Conservation (phyloP, 306 rosid species). For the Heteromeles arbutifolia region DNA sequence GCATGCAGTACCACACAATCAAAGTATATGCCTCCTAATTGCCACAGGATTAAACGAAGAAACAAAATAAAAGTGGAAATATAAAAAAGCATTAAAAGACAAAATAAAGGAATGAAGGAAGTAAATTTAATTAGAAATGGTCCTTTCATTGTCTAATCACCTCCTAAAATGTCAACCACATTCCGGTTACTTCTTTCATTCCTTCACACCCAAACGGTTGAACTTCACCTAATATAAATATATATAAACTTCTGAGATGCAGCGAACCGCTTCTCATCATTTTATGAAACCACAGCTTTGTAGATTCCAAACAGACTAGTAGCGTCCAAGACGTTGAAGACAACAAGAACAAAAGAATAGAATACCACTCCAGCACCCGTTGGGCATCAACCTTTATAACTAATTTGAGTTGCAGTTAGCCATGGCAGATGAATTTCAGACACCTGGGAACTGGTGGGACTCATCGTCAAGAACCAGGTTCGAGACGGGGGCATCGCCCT, state of each 20-base stretch:
- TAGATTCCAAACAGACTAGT: constrained; percentile 4
- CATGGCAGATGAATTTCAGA: constrained; percentile 88
- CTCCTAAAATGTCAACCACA: constrained; percentile 61
- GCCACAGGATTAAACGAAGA: neutral
- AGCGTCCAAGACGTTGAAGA: neutral
- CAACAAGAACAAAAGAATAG: neutral
- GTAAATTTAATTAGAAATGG: constrained; percentile 11
- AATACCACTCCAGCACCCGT: neutral
- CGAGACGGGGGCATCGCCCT: constrained; percentile 65
- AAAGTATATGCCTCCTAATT: neutral
- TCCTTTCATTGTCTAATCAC: constrained; percentile 60
- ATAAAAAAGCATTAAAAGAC: constrained; percentile 1
- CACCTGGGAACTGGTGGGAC: constrained; percentile 90
- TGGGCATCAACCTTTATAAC: neutral
- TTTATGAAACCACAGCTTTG: constrained; percentile 26
- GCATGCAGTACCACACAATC: too few species aligned
- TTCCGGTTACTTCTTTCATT: constrained; percentile 32
- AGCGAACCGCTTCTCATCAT: constrained; percentile 60
- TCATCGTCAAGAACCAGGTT: constrained; percentile 49
- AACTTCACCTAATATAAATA: constrained; percentile 5
- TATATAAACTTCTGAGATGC: constrained; percentile 65
- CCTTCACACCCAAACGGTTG: constrained; percentile 6
- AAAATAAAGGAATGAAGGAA: constrained; percentile 11
- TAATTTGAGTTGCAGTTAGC: constrained; percentile 4
- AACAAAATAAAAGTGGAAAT: too few species aligned